Conservation (phyloP, 805 yeast genomes). For the Kluyveromyces dobzhanskii region DNA sequence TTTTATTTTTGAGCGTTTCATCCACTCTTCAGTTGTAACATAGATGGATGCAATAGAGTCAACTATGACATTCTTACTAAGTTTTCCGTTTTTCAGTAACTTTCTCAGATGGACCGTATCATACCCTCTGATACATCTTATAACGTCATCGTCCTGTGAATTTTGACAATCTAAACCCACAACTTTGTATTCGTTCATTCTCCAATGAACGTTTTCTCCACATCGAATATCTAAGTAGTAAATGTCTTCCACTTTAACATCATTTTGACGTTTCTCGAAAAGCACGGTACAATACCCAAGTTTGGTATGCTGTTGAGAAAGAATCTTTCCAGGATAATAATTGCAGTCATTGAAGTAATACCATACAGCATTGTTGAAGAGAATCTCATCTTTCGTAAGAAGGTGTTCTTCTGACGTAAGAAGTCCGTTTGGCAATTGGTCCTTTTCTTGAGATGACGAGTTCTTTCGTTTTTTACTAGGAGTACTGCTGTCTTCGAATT, state of each 20-base stretch:
- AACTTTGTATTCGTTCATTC: slow-evolving; percentile 33
- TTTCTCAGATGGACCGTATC: slow-evolving; percentile 38
- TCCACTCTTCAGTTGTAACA: slow-evolving; percentile 30
- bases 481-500: background rate
- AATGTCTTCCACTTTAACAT: slow-evolving; percentile 26
- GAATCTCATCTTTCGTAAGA: slow-evolving; percentile 24
- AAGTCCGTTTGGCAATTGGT: slow-evolving; percentile 6
- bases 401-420: slow-evolving; percentile 8
- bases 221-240: slow-evolving; percentile 44
- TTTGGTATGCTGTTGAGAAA: slow-evolving; percentile 15
- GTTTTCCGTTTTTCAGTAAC: slow-evolving; percentile 14
- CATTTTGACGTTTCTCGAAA: slow-evolving; percentile 16
- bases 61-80: slow-evolving; percentile 13
- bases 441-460: background rate
- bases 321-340: slow-evolving; percentile 42
- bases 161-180: slow-evolving; percentile 35
- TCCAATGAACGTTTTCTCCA: slow-evolving; percentile 44
- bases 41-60: slow-evolving; percentile 26
- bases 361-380: slow-evolving; percentile 40
- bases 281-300: slow-evolving; percentile 12
- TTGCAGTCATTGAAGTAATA: slow-evolving; percentile 35
- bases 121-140: slow-evolving; percentile 55
- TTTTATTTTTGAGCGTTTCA: slow-evolving; percentile 26
- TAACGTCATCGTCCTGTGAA: slow-evolving; percentile 16
- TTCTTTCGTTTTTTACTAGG: slow-evolving; percentile 6